Conservation (phyloP, 805 yeast species). For the Lachancea nothofagi region DNA sequence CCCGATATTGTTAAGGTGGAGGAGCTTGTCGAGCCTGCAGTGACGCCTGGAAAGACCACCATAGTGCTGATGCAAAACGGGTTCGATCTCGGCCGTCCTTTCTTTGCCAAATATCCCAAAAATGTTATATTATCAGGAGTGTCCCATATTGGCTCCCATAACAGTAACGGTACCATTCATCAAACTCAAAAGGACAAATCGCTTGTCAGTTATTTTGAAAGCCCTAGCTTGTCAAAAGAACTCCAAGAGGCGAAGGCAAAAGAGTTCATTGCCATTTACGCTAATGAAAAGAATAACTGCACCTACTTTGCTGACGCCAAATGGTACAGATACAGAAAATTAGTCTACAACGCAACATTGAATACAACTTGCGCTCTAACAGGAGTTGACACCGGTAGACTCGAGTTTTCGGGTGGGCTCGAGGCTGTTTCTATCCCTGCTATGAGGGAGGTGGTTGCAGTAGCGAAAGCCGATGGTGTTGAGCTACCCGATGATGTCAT, state of each 20-base stretch:
- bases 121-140: slow-evolving; percentile 52
- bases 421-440: slow-evolving; percentile 45
- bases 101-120: slow-evolving; percentile 43
- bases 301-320: slow-evolving; percentile 41
- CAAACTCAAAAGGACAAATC: slow-evolving; percentile 45
- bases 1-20: slow-evolving; percentile 56
- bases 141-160: slow-evolving; percentile 51
- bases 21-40: slow-evolving; percentile 46
- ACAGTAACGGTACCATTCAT: slow-evolving; percentile 38
- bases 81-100: slow-evolving; percentile 51
- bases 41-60: slow-evolving; percentile 39
- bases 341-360: slow-evolving; percentile 63
- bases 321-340: slow-evolving; percentile 55
- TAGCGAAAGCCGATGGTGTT: slow-evolving; percentile 65
- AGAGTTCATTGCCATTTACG: slow-evolving; percentile 42
- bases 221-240: slow-evolving; percentile 27
- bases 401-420: slow-evolving; percentile 39
- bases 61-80: slow-evolving; percentile 58
- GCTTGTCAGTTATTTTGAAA: slow-evolving; percentile 44
- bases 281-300: slow-evolving; percentile 38
- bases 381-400: slow-evolving; percentile 50
- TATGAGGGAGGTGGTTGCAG: slow-evolving; percentile 57
- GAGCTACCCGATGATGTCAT: slow-evolving; percentile 43
- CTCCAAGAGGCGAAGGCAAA: slow-evolving; percentile 32
- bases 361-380: slow-evolving; percentile 58